Base-by-base conservation (phyloP, 495 filamentous ascomycete species). In the Pseudoneurospora amorphoporcata region DNA sequence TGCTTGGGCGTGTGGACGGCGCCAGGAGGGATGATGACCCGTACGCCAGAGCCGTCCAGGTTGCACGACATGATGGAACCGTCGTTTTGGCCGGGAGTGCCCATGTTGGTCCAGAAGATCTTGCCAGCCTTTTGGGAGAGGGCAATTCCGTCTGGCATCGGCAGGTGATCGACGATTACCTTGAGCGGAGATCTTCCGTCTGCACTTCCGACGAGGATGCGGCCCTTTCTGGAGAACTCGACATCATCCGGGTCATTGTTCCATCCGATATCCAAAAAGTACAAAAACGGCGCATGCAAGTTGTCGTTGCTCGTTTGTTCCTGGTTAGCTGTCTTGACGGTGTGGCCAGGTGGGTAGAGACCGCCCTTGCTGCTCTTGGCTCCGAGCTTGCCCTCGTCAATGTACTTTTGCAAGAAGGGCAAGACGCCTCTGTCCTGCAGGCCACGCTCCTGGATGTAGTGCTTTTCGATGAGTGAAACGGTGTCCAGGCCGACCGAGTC, bases 1-100 rank as follows among this genome's bases (percentile, higher is more conserved):
- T 89, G 87, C 69, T 89, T 89, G 3, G 87, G 87, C 0, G 88
- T 89, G 77, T 88, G 81, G 2, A 84, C 77, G 3, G 72, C 68
- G 1, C 85, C 84, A 0, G 68, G 41, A 0, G 81, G 76, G 0
- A 88, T 70, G 38, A 80, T 75, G 10, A 58, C 53, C 5, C 43
- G 58, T 68, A 86, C 74, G 0, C 79, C 76, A 17, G 74, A 80
- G 12, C 86, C 86, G 72, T 86, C 84, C 12, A 87, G 69, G 19
- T 83, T 82, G 38, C 81, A 78, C 9, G 82, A 83, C 75, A 81
- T 80, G 3, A 89, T 77, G 0, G 78, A 77, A 8, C 87, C 87
- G 76, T 87, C 84, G 53, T 79, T 72, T 12, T 77, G 72, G 0
- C 77, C 76, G 1, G 79, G 77, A 29, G 73, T 72, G 10, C 86